Evolutionary conservation across 1,284 basidiomycete species (phyloP).

Genomic region (Acaromyces ingoldii): DNA sequence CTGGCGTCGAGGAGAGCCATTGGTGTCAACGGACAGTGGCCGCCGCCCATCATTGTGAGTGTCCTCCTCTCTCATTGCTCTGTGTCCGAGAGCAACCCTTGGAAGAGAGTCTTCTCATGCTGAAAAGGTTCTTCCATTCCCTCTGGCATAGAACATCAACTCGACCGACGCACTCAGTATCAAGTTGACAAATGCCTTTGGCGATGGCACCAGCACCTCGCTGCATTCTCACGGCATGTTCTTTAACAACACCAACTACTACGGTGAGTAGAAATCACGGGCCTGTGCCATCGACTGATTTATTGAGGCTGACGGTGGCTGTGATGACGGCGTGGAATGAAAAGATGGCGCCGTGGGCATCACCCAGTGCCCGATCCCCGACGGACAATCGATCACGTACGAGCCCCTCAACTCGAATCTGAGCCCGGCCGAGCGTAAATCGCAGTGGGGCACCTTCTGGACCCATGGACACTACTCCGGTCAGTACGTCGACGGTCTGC

Average conservation of each 20-base stretch:
- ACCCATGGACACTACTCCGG: conserved; percentile 39
- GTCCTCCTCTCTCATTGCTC: not conserved
- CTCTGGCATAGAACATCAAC: conserved; percentile 16
- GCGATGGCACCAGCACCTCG: conserved; percentile 14
- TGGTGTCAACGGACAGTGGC: conserved; percentile 17
- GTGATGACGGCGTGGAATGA: too few relatives aligned
- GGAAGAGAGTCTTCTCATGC: not conserved
- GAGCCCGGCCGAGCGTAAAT: conserved; percentile 55
- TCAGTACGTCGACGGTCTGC: conserved; percentile 62
- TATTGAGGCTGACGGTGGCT: not conserved
- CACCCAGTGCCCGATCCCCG: conserved; percentile 83
- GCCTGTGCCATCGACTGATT: too few relatives aligned
- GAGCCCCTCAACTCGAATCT: conserved; percentile 65
- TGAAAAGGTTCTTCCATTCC: not conserved
- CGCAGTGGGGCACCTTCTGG: conserved; percentile 76
- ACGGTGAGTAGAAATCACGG: too few relatives aligned
- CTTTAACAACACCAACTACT: conserved; percentile 63
- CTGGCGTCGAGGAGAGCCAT: conserved; percentile 13
- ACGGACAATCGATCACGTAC: conserved; percentile 69
- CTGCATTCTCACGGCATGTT: conserved; percentile 69
- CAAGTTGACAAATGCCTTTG: conserved; percentile 17
- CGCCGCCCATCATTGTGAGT: conserved; percentile 16
- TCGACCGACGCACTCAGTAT: conserved; percentile 18
- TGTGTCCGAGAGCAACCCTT: not conserved
- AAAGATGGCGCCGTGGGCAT: conserved; percentile 79